Conservation (phyloP, 2,329 filamentous ascomycete species). For the Colletotrichum shisoi region DNA sequence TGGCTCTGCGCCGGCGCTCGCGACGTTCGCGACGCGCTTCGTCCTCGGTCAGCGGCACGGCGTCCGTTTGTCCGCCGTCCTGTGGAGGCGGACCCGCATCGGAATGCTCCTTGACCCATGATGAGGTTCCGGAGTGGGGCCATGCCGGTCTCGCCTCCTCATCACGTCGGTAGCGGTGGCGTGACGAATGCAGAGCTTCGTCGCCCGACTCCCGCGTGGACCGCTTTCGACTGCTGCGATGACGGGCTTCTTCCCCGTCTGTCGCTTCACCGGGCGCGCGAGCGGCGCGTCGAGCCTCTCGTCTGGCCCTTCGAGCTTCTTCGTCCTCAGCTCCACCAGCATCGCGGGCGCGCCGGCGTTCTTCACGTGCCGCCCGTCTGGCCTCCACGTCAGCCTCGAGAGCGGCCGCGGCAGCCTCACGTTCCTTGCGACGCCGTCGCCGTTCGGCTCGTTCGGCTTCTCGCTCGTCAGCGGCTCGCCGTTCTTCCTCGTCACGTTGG, state of each 20-base stretch:
- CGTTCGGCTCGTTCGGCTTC: slow-evolving; percentile 61
- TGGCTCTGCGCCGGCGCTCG: slow-evolving; percentile 56
- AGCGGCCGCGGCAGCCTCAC: slow-evolving; percentile 55
- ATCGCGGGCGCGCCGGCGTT: slow-evolving; percentile 59
- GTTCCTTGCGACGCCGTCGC: slow-evolving; percentile 58
- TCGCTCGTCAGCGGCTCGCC: slow-evolving; percentile 57
- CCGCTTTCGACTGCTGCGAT: slow-evolving; percentile 53
- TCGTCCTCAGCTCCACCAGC: slow-evolving; percentile 58
- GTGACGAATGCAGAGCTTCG: slow-evolving; percentile 55
- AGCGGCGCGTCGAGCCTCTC: slow-evolving; percentile 60
- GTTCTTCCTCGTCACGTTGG: slow-evolving; percentile 59
- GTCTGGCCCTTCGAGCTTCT: slow-evolving; percentile 62
- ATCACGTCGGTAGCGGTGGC: slow-evolving; percentile 44
- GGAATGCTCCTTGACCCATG: slow-evolving; percentile 71
- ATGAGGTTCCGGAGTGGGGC: slow-evolving; percentile 70
- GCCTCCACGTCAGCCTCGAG: slow-evolving; percentile 59
- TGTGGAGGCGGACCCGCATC: slow-evolving; percentile 68
- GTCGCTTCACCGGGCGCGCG: slow-evolving; percentile 45
- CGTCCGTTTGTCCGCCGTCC: slow-evolving; percentile 48
- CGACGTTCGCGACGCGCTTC: slow-evolving; percentile 60
- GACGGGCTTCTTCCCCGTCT: slow-evolving; percentile 50
- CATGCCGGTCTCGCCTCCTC: slow-evolving; percentile 54
- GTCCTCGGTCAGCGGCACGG: slow-evolving; percentile 53
- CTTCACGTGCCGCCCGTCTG: slow-evolving; percentile 55
- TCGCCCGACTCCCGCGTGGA: slow-evolving; percentile 54